Evolutionary conservation across 805 yeast species (phyloP), one percentile per base, ranked within the genome.

Genomic region (Hanseniaspora mollemarum): DNA sequence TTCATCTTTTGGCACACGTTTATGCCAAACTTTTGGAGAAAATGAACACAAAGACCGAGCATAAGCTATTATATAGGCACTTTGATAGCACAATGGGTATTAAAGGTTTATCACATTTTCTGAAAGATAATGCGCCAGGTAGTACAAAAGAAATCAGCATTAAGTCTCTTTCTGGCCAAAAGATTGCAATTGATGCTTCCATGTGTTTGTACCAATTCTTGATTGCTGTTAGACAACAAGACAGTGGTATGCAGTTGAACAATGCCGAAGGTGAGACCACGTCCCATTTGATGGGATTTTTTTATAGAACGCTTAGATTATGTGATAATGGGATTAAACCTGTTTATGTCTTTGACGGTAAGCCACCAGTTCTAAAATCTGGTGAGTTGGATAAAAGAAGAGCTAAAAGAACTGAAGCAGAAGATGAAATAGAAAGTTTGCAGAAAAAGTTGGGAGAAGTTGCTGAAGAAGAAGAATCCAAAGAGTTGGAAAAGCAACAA

Each of bases 181-280:
- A 92, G 69, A 95, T 92, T n/a, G 98, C 98, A 54, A 88, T 92
- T 54, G 75, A 84, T 68, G 94, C 94, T 2, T 88, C 97, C 9
- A 92, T 92, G 98, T 87, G 95, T 57, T 72, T 92, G 37, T 92
- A 92, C 63, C 99, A 92, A 66, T 92, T 90, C 61, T 72, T 92
- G 44, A 88, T 92, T 61, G 96, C 97, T 0, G 98, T 92, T 4
- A 76, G 99, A 62, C 97, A 90, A 59, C 87, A 83, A 52, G 97
- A 92, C 61, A 48, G 51, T 48, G 99, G 99, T n/a, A 87, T 80
- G 55, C 94, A 87, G 62, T 71, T 92, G 60, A 80, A 92, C 22
- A 83, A 78, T 55, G 95, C 85, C 36, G 77, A 77, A 18, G 99
- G 99, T 40, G 95, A 87, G 55, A 90, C 96, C 1, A 83, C 85